Conservation (phyloP, 1,284 basidiomycete species). For the Sutorius eximius region DNA sequence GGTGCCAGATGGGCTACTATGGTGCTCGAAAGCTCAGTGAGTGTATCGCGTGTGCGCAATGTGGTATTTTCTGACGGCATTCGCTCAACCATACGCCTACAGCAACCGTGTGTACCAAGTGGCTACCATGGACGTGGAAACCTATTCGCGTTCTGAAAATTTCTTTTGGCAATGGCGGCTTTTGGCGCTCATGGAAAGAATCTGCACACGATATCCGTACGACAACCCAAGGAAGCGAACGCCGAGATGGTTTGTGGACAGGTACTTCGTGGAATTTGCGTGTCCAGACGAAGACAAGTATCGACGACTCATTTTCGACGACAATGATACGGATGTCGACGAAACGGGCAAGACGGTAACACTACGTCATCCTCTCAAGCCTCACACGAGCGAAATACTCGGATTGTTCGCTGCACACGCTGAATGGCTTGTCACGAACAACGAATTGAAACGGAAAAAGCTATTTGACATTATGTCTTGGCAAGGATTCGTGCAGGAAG, state of each 20-base stretch:
- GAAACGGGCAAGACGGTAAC: constrained; percentile 26
- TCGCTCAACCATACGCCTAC: constrained; percentile 3
- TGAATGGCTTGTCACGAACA: constrained; percentile 52
- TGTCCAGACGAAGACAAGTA: constrained; percentile 28
- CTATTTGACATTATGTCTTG: constrained; percentile 45
- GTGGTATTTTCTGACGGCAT: background rate
- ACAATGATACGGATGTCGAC: constrained; percentile 37
- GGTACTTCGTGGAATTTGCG: constrained; percentile 35
- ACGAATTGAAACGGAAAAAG: constrained; percentile 30
- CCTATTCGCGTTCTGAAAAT: constrained; percentile 43
- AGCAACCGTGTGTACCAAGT: constrained; percentile 43
- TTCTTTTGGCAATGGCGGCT: constrained; percentile 47
- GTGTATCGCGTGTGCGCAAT: constrained; percentile 2
- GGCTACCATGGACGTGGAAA: constrained; percentile 44
- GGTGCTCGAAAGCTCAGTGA: constrained; percentile 32
- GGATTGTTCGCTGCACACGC: constrained; percentile 49
- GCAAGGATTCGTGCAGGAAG: constrained; percentile 42
- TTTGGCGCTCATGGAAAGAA: constrained; percentile 39
- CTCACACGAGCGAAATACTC: constrained; percentile 45
- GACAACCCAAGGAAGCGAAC: constrained; percentile 41
- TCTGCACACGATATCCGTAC: constrained; percentile 35
- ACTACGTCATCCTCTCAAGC: constrained; percentile 40
- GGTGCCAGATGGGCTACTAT: constrained; percentile 25
- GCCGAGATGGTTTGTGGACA: constrained; percentile 48
- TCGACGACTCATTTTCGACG: constrained; percentile 38